phyloP scores from a whole-genome alignment of 352 stramenopile species.

The Pythium aquatile region DNA sequence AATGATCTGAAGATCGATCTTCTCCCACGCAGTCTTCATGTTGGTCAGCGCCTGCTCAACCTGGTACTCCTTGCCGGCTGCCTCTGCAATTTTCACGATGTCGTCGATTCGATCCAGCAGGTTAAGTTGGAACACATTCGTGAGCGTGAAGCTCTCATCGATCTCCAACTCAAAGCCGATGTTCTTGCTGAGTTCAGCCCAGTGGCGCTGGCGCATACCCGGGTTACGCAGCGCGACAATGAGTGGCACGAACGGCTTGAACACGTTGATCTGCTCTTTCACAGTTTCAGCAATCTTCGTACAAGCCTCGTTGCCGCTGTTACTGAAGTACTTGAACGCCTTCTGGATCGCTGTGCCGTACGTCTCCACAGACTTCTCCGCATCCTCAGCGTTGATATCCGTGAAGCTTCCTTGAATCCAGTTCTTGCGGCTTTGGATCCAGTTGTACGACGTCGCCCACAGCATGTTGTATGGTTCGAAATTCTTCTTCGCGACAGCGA shows the following conservation, averaged over 20 bases:
- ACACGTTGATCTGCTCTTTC: slow-evolving; percentile 92
- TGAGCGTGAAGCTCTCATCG: slow-evolving; percentile 87
- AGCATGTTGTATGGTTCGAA: slow-evolving; percentile 95
- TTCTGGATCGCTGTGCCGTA: slow-evolving; percentile 90
- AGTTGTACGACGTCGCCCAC: slow-evolving; percentile 90
- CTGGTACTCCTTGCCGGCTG: slow-evolving; percentile 94
- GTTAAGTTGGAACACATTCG: slow-evolving; percentile 84
- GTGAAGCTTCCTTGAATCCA: slow-evolving; percentile 92
- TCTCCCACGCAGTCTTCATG: slow-evolving; percentile 92
- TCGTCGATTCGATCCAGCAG: slow-evolving; percentile 86
- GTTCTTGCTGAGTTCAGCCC: slow-evolving; percentile 87
- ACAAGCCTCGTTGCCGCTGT: slow-evolving; percentile 81
- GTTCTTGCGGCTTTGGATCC: slow-evolving; percentile 88
- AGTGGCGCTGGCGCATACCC: slow-evolving; percentile 94
- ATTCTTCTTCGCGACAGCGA: slow-evolving; percentile 87
- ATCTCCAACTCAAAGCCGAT: slow-evolving; percentile 86
- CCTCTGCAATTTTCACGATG: slow-evolving; percentile 92
- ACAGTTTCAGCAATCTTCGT: slow-evolving; percentile 89
- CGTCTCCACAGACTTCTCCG: slow-evolving; percentile 89
- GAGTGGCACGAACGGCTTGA: slow-evolving; percentile 92
- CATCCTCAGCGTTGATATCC: slow-evolving; percentile 89
- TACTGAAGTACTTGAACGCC: slow-evolving; percentile 92
- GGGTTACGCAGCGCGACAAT: slow-evolving; percentile 90
- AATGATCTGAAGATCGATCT: slow-evolving; percentile 89
- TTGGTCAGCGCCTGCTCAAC: slow-evolving; percentile 92